These are phyloP conservation scores for Moniliella sp. DNA, from an alignment of 1,284 basidiomycete genomes.

Conservation along the genomic window DNA sequence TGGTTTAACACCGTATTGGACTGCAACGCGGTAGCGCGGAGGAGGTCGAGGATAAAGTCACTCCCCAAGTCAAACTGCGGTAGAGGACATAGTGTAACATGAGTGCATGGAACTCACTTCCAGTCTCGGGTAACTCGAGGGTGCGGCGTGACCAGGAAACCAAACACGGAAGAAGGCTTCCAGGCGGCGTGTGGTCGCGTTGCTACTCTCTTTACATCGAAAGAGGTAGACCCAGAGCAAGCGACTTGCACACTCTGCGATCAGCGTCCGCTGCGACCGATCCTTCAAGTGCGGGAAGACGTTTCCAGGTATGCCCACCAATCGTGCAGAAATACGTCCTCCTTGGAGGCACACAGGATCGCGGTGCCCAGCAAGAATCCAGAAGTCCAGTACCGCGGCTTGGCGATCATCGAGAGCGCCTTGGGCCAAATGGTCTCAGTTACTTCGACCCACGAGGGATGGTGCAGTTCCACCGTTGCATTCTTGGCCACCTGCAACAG, in stretches of 20 bases:
- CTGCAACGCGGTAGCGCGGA: slow-evolving; percentile 13
- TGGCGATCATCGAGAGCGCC: slow-evolving; percentile 63
- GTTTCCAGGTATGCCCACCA: slow-evolving; percentile 43
- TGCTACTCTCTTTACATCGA: slow-evolving; percentile 63
- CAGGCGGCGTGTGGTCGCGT: slow-evolving; percentile 54
- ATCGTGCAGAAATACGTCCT: slow-evolving; percentile 59
- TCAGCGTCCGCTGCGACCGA: slow-evolving; percentile 48
- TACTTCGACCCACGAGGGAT: slow-evolving; percentile 78
- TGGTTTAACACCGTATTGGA: slow-evolving; percentile 21
- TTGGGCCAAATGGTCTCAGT: slow-evolving; percentile 64
- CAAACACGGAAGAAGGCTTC: slow-evolving; percentile 56
- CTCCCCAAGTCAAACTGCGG: slow-evolving; percentile 68
- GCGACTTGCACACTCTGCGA: slow-evolving; percentile 62
- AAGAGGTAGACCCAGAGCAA: slow-evolving; percentile 84
- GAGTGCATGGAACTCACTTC: slow-evolving; percentile 53
- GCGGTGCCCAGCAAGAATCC: slow-evolving; percentile 70
- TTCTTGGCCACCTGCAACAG: slow-evolving; percentile 73
- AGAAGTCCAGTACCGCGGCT: slow-evolving; percentile 70
- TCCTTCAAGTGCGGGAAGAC: slow-evolving; percentile 65
- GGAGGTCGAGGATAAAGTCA: slow-evolving; percentile 46
- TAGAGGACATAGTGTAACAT: slow-evolving; percentile 63
- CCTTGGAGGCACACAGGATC: slow-evolving; percentile 63
- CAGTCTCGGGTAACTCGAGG: slow-evolving; percentile 52
- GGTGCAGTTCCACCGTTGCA: slow-evolving; percentile 84
- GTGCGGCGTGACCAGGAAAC: slow-evolving; percentile 51